These are phyloP conservation scores for Geotrichum bryndzae DNA, from an alignment of 1,139 yeast species.

Conservation along the genomic window DNA sequence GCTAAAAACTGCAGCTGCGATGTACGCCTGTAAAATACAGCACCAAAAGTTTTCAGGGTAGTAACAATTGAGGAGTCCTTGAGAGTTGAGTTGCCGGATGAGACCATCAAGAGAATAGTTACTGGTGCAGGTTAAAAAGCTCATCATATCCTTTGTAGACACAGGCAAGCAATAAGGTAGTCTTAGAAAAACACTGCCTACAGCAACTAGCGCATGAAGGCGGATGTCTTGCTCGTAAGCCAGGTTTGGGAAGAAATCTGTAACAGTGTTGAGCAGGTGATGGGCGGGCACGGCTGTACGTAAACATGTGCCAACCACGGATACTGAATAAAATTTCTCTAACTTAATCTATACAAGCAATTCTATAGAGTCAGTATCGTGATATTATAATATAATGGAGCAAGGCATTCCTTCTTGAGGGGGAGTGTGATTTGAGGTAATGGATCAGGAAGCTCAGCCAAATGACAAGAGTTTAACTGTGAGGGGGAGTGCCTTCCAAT, in stretches of 20 bases:
- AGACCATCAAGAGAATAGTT: constrained; percentile 40
- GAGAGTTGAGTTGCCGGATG: constrained; percentile 28
- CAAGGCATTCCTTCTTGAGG: constrained; percentile 24
- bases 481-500: constrained; percentile 28
- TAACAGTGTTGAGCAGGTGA: constrained; percentile 42
- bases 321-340: constrained; percentile 41
- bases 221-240: constrained; percentile 39
- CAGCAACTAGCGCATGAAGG: constrained; percentile 39
- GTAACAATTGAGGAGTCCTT: constrained; percentile 37
- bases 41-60: constrained; percentile 44
- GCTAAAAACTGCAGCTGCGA: constrained; percentile 55
- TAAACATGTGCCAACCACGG: constrained; percentile 47
- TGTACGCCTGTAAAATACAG: constrained; percentile 51
- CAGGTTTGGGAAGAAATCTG: constrained; percentile 31
- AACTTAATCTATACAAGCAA: constrained; percentile 39
- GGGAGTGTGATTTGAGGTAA: constrained; percentile 28
- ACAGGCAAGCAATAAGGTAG: constrained; percentile 50
- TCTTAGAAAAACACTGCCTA: constrained; percentile 39
- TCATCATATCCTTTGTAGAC: constrained; percentile 46
- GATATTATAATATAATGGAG: constrained; percentile 26
- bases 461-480: constrained; percentile 23
- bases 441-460: constrained; percentile 25
- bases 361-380: constrained; percentile 29
- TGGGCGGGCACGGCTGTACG: constrained; percentile 57
- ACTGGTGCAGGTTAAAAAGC: constrained; percentile 41